Conservation (phyloP, 495 filamentous ascomycete species). For the Aspergillus saccharolyticus region DNA sequence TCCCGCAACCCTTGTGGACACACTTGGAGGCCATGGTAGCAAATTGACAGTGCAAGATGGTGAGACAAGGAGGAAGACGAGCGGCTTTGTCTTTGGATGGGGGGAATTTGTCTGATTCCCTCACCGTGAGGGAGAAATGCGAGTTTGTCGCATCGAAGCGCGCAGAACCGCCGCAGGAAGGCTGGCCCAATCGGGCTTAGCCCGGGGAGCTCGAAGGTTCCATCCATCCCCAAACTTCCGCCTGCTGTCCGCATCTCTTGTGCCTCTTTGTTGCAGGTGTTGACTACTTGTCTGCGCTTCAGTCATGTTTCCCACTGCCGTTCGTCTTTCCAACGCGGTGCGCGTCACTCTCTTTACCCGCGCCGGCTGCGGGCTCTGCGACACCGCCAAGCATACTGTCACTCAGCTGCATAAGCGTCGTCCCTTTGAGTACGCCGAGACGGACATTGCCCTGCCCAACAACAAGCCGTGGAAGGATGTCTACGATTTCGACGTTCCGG, state of each 20-base stretch:
- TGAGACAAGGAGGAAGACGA: neutral
- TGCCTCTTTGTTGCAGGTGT: neutral
- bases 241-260: neutral
- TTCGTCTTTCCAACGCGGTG: conserved; percentile 50
- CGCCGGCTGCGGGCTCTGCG: conserved; percentile 71
- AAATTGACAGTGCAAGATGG: neutral
- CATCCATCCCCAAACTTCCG: conserved; percentile 17
- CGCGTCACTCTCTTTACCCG: conserved; percentile 82
- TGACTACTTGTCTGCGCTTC: neutral
- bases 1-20: conserved; percentile 93
- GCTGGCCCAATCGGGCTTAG: conserved; percentile 31
- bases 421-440: conserved; percentile 71
- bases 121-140: neutral
- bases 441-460: conserved; percentile 67
- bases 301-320: conserved; percentile 36
- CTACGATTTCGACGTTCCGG: conserved; percentile 89
- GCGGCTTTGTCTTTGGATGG: neutral
- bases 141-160: conserved; percentile 6
- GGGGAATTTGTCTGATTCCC: neutral
- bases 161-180: conserved; percentile 3
- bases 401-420: conserved; percentile 61
- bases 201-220: conserved; percentile 47
- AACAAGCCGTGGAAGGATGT: conserved; percentile 67
- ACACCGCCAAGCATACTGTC: conserved; percentile 68
- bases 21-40: conserved; percentile 77